These are phyloP conservation scores for slime mould (Dictyostelium discoideum) DNA, from an alignment of 78 protist species.

Conservation along the genomic window dicty_2.7 NC_007090.3:4477001-4477500, in stretches of 20 bases:
- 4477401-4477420: constrained; percentile 99
- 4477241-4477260: constrained; percentile 98
- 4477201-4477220: constrained; percentile 94
- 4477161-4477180: constrained; percentile 99
- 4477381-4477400: constrained; percentile 99
- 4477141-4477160: constrained; percentile 92
- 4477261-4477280: no score
- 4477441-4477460: constrained; percentile 96
- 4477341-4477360: constrained; percentile 91
- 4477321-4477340: no score
- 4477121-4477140: constrained; percentile 97
- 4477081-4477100: constrained; percentile 94
- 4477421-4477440: constrained; percentile 96
- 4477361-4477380: constrained; percentile 87
- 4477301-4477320: no score
- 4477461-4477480: constrained; percentile 97
- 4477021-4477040: constrained; percentile 91
- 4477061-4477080: constrained; percentile 93
- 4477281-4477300: no score
- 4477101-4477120: constrained; percentile 98
- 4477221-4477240: constrained; percentile 97
- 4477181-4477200: constrained; percentile 92
- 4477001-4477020: neutral
- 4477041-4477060: constrained; percentile 89
- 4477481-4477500: constrained; percentile 94